A percentile compares a stretch with the other conserved stretches of the same genome.
These are phyloP conservation scores for Bipolaris victoriae DNA, from an alignment of 2,329 filamentous ascomycete genomes.

Conservation along the genomic window DNA sequence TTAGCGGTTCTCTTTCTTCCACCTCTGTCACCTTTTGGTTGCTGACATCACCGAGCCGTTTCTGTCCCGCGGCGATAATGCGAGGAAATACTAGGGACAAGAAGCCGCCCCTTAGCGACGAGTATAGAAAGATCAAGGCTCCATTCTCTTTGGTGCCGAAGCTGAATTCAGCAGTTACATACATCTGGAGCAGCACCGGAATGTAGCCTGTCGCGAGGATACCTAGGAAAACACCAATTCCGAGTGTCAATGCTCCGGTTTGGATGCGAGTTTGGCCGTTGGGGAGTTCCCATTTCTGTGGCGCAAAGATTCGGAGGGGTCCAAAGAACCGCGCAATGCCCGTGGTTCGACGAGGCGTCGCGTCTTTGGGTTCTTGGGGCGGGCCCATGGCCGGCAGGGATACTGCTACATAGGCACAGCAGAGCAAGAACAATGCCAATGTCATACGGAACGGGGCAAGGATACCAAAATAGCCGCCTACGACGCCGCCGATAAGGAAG, in stretches of 20 bases:
- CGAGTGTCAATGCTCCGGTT: slow-evolving; percentile 68
- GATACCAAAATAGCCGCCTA: slow-evolving; percentile 69
- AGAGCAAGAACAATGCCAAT: slow-evolving; percentile 60
- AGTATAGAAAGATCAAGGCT: slow-evolving; percentile 55
- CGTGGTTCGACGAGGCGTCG: slow-evolving; percentile 26
- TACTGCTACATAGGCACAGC: slow-evolving; percentile 50
- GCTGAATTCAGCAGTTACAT: slow-evolving; percentile 53
- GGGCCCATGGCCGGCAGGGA: slow-evolving; percentile 59
- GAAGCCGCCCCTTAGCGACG: slow-evolving; percentile 53
- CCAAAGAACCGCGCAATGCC: slow-evolving; percentile 65
- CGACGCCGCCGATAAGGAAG: slow-evolving; percentile 68
- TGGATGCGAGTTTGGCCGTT: slow-evolving; percentile 62
- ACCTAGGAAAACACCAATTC: slow-evolving; percentile 69
- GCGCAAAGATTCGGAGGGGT: slow-evolving; percentile 66
- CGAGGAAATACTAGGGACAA: slow-evolving; percentile 54
- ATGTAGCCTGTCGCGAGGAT: slow-evolving; percentile 74
- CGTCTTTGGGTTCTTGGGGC: slow-evolving; percentile 36
- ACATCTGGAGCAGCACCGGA: slow-evolving; percentile 62
- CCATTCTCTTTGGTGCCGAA: slow-evolving; percentile 56
- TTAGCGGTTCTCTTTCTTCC: slow-evolving; percentile 19
- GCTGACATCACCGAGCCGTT: slow-evolving; percentile 45
- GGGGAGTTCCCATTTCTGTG: slow-evolving; percentile 60
- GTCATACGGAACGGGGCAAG: slow-evolving; percentile 69
- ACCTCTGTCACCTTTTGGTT: slow-evolving; percentile 2
- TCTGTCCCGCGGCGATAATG: slow-evolving; percentile 52